A percentile compares a stretch with the other conserved stretches of the same genome.
Conservation (phyloP, 345 rosid genomes). For the thale cress (Arabidopsis thaliana) region DNA sequence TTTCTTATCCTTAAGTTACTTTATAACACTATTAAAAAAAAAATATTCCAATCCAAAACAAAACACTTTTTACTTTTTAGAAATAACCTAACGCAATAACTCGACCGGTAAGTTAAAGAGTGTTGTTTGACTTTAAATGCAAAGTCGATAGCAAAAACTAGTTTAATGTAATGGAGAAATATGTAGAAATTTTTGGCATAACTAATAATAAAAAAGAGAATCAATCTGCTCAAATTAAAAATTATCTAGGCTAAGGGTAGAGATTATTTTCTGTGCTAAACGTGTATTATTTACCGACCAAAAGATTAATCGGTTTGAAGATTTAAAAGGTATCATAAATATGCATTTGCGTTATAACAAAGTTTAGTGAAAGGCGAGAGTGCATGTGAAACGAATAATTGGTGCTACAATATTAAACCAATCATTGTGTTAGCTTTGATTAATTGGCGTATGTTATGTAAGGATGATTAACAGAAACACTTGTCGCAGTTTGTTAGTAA, state of each 20-base stretch:
- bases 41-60: constrained; percentile 16
- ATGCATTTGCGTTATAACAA: constrained; percentile 22
- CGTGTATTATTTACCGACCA: constrained; percentile 8
- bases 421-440: constrained; percentile 36
- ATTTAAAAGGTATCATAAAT: constrained; percentile 2
- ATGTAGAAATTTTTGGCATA: neutral
- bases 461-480: constrained; percentile 38
- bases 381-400: constrained; percentile 45
- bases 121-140: constrained; percentile 11
- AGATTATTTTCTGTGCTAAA: no score
- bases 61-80: constrained; percentile 14
- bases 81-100: constrained; percentile 36
- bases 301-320: neutral
- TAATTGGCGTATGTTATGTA: constrained; percentile 18
- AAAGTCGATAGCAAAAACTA: neutral
- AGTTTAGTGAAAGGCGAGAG: constrained; percentile 25
- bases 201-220: neutral
- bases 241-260: no score
- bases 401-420: constrained; percentile 29
- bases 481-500: constrained; percentile 26
- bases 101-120: constrained; percentile 29
- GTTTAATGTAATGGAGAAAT: neutral
- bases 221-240: neutral
- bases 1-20: constrained; percentile 5
- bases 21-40: neutral